A percentile compares a stretch with the other conserved stretches of the same genome.
Evolutionary conservation across 2,329 filamentous ascomycete species (phyloP).

Genomic region (Fusarium sp.): DNA sequence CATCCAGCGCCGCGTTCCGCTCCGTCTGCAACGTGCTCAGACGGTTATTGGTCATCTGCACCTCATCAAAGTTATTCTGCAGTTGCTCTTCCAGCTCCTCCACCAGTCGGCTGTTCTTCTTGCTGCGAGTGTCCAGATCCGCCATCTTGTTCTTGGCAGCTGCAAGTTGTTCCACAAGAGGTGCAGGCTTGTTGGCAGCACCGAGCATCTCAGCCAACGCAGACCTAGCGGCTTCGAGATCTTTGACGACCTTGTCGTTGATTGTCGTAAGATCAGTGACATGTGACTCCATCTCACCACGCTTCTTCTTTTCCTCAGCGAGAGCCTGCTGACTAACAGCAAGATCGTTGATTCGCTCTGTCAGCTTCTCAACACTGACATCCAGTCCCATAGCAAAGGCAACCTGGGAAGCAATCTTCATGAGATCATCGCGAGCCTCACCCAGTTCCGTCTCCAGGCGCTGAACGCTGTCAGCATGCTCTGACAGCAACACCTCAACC

Average conservation of each 20-base stretch:
- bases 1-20: constrained; percentile 79
- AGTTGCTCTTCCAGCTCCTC: constrained; percentile 98
- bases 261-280: constrained; percentile 66
- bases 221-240: constrained; percentile 70
- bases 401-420: constrained; percentile 72
- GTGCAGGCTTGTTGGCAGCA: constrained; percentile 55
- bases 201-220: constrained; percentile 65
- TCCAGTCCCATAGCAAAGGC: constrained; percentile 69
- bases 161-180: constrained; percentile 65
- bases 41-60: constrained; percentile 85
- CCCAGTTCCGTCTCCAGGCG: constrained; percentile 71
- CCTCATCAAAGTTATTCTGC: constrained; percentile 93
- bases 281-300: constrained; percentile 65
- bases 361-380: constrained; percentile 74
- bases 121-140: constrained; percentile 75
- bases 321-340: constrained; percentile 70
- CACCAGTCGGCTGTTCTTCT: constrained; percentile 91
- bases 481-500: constrained; percentile 66
- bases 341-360: constrained; percentile 68
- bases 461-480: constrained; percentile 67
- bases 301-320: constrained; percentile 66
- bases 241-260: constrained; percentile 68
- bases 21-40: constrained; percentile 84
- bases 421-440: constrained; percentile 73
- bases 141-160: constrained; percentile 73